Conservation (phyloP, 192 early-diverging fungal genomes). For the Mortierella hygrophila region DNA sequence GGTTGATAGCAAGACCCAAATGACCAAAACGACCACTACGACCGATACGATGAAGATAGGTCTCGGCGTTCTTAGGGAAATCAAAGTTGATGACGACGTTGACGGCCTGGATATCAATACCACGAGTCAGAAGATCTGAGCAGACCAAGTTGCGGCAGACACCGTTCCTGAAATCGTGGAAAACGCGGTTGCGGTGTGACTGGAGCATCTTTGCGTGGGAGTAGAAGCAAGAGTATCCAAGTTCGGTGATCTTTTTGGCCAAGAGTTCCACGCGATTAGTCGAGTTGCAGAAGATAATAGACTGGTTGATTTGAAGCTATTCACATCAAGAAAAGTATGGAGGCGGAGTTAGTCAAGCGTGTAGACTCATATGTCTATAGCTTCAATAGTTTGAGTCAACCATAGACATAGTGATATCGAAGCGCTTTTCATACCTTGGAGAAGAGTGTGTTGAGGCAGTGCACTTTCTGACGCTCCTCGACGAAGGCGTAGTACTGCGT, state of each 20-base stretch:
- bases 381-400: neutral
- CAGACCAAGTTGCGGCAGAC: constrained; percentile 97
- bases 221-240: constrained; percentile 98
- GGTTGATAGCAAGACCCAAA: constrained; percentile 95
- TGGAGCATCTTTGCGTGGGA: constrained; percentile 98
- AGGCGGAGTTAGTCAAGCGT: neutral
- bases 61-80: constrained; percentile 98
- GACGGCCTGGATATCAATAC: constrained; percentile 99
- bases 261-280: constrained; percentile 97
- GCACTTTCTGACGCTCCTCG: constrained; percentile 97
- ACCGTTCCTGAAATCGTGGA: constrained; percentile 98
- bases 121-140: constrained; percentile 95
- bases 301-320: constrained; percentile 98
- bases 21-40: constrained; percentile 96
- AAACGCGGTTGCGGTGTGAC: constrained; percentile 96
- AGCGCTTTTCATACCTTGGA: constrained; percentile 73
- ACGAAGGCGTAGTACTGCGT: constrained; percentile 99
- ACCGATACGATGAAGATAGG: constrained; percentile 97
- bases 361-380: no score
- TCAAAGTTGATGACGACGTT: constrained; percentile 99
- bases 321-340: neutral
- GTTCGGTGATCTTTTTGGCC: constrained; percentile 98
- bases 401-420: neutral
- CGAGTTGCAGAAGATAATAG: constrained; percentile 99
- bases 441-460: constrained; percentile 91